phyloP scores from a whole-genome alignment of 2,329 filamentous ascomycete species.

The Pseudogymnoascus pannorum region DNA sequence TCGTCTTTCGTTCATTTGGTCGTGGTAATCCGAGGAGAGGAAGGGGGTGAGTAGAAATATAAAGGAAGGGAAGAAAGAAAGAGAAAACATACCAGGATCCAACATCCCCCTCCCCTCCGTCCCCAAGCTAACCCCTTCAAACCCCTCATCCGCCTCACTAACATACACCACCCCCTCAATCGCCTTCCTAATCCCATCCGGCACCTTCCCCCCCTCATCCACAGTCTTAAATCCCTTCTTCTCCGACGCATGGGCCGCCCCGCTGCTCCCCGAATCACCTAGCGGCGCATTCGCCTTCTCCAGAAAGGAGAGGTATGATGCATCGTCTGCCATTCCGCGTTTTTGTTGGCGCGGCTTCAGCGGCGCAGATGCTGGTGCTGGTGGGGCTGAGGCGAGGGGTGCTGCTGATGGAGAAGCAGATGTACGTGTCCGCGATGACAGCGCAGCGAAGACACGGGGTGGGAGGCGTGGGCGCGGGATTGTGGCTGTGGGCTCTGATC shows the following conservation, averaged over 20 bases:
- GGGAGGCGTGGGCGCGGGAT: background rate
- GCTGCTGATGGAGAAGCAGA: background rate
- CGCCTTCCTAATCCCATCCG: slow-evolving; percentile 46
- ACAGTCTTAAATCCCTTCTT: slow-evolving; percentile 42
- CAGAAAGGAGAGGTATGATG: slow-evolving; percentile 76
- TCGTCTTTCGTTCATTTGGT: no score
- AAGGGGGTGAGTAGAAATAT: no score
- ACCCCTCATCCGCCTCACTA: slow-evolving; percentile 81
- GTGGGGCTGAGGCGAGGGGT: background rate
- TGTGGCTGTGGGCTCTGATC: background rate
- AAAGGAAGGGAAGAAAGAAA: slow-evolving; percentile 13
- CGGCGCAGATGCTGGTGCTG: background rate
- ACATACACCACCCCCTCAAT: slow-evolving; percentile 59
- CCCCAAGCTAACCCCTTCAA: slow-evolving; percentile 65
- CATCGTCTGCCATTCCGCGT: slow-evolving; percentile 61
- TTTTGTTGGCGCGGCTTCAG: background rate
- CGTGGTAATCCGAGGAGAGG: no score
- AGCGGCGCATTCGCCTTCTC: slow-evolving; percentile 80
- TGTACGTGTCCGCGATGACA: background rate
- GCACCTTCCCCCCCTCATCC: slow-evolving; percentile 51
- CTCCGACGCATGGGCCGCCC: slow-evolving; percentile 19
- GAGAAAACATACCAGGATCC: slow-evolving; percentile 47
- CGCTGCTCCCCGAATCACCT: no score
- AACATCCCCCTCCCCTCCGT: slow-evolving; percentile 51
- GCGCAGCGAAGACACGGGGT: background rate